Percentiles rank a stretch among this genome's conserved stretches.
Evolutionary conservation across 2,329 filamentous ascomycete genomes (phyloP).

Genomic region (Exophiala spinifera): DNA sequence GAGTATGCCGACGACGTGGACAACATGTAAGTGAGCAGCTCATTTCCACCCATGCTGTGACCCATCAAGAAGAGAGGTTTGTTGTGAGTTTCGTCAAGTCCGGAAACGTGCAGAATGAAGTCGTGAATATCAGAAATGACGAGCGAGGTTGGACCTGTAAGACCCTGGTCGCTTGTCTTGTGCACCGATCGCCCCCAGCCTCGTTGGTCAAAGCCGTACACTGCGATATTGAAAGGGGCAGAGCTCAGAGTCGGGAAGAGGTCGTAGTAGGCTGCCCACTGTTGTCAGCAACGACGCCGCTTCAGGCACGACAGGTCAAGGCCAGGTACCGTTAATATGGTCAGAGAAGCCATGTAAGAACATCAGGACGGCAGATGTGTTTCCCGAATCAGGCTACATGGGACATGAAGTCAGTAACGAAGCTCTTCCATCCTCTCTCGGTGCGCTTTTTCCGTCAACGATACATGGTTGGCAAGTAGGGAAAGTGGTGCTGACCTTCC

Average conservation of each 20-base stretch:
- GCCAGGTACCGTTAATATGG: constrained; percentile 27
- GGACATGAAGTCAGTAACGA: background rate
- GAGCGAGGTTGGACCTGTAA: constrained; percentile 68
- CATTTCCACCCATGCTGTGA: constrained; percentile 85
- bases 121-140: constrained; percentile 77
- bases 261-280: constrained; percentile 58
- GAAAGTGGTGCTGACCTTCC: constrained; percentile 49
- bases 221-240: constrained; percentile 63
- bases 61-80: constrained; percentile 78
- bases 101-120: constrained; percentile 61
- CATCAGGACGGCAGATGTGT: constrained; percentile 67
- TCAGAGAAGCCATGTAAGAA: constrained; percentile 91
- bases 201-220: constrained; percentile 76
- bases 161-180: constrained; percentile 53
- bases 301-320: constrained; percentile 50
- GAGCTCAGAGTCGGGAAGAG: constrained; percentile 69
- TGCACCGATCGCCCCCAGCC: constrained; percentile 79
- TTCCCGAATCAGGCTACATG: constrained; percentile 17
- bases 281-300: constrained; percentile 3
- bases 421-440: too few relatives aligned
- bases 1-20: constrained; percentile 37
- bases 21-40: constrained; percentile 63
- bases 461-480: background rate
- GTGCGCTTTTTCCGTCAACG: too few relatives aligned
- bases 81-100: constrained; percentile 33